Conservation (phyloP, 2,329 filamentous ascomycete genomes). For the Diaporthe nobilis region DNA sequence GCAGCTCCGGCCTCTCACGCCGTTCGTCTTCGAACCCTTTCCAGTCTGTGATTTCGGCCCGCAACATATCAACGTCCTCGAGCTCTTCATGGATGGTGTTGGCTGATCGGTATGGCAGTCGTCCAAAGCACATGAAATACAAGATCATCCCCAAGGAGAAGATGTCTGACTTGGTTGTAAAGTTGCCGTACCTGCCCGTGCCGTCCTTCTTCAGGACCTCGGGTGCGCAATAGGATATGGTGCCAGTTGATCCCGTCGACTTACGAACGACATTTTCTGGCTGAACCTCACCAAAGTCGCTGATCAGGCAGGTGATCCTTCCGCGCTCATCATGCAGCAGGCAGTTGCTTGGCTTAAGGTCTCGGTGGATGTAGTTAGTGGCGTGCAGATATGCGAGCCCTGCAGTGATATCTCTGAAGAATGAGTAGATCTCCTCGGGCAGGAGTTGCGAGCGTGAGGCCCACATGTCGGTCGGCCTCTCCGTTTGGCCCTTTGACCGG, state of each 20-base stretch:
- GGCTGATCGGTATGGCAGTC: slow-evolving; percentile 86
- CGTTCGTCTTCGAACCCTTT: slow-evolving; percentile 86
- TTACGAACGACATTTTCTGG: slow-evolving; percentile 84
- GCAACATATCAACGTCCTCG: slow-evolving; percentile 88
- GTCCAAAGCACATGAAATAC: slow-evolving; percentile 96
- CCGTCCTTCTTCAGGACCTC: slow-evolving; percentile 84
- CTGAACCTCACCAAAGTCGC: slow-evolving; percentile 98
- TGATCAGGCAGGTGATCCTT: slow-evolving; percentile 85
- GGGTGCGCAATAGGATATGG: slow-evolving; percentile 96
- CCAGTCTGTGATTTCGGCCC: slow-evolving; percentile 90
- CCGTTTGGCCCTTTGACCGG: slow-evolving; percentile 82
- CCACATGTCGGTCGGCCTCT: slow-evolving; percentile 68
- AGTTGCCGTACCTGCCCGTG: slow-evolving; percentile 86
- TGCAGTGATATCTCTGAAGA: slow-evolving; percentile 95
- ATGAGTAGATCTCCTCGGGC: slow-evolving; percentile 95
- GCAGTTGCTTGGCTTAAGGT: slow-evolving; percentile 97
- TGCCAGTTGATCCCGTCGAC: slow-evolving; percentile 93
- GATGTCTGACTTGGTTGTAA: slow-evolving; percentile 97
- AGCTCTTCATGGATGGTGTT: slow-evolving; percentile 91
- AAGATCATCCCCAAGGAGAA: slow-evolving; percentile 99
- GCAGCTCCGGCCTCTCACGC: slow-evolving; percentile 83
- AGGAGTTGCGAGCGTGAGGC: slow-evolving; percentile 62
- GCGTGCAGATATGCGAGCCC: slow-evolving; percentile 91
- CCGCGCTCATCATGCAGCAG: slow-evolving; percentile 81
- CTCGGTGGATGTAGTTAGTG: slow-evolving; percentile 94